Evolutionary conservation across 169 alveolate genomes (phyloP).

Genomic region (Eimeria mitis): DNA sequence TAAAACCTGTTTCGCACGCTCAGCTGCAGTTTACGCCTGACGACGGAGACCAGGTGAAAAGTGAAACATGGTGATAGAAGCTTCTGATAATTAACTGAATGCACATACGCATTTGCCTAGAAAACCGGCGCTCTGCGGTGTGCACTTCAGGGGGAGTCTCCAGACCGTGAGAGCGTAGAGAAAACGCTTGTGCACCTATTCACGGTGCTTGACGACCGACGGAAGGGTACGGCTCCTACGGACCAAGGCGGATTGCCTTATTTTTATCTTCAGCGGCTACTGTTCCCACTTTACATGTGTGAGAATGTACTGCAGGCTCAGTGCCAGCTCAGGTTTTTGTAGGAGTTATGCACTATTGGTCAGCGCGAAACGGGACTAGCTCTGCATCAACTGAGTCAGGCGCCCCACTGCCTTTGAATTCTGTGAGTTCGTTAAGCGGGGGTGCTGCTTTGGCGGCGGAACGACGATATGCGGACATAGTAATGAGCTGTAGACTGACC

Average conservation of each 20-base stretch:
- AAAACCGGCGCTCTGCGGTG: not conserved
- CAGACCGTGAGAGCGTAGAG: slow-evolving; percentile 80
- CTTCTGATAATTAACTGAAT: not conserved
- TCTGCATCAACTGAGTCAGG: not conserved
- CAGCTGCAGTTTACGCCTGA: slow-evolving; percentile 3
- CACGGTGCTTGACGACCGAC: slow-evolving; percentile 78
- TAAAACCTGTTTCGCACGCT: slow-evolving; percentile 1
- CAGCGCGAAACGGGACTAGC: not conserved
- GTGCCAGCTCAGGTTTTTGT: slow-evolving; percentile 73
- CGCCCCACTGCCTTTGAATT: not conserved
- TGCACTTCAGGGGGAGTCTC: slow-evolving; percentile 68
- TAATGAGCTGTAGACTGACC: slow-evolving; percentile 72
- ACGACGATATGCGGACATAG: slow-evolving; percentile 80
- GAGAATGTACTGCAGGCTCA: slow-evolving; percentile 37
- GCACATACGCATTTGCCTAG: not conserved
- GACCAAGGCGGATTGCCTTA: not conserved
- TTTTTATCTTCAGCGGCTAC: not conserved
- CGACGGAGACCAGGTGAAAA: slow-evolving; percentile 54
- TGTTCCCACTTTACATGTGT: not conserved
- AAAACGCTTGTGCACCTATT: slow-evolving; percentile 79
- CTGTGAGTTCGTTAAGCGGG: slow-evolving; percentile 20
- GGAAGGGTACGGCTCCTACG: slow-evolving; percentile 28
- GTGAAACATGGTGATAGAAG: too few relatives aligned
- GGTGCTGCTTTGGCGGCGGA: slow-evolving; percentile 81
- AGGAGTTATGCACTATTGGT: slow-evolving; percentile 65